Conservation (phyloP, 2,329 filamentous ascomycete genomes). For the Cladosporium oxysporum region DNA sequence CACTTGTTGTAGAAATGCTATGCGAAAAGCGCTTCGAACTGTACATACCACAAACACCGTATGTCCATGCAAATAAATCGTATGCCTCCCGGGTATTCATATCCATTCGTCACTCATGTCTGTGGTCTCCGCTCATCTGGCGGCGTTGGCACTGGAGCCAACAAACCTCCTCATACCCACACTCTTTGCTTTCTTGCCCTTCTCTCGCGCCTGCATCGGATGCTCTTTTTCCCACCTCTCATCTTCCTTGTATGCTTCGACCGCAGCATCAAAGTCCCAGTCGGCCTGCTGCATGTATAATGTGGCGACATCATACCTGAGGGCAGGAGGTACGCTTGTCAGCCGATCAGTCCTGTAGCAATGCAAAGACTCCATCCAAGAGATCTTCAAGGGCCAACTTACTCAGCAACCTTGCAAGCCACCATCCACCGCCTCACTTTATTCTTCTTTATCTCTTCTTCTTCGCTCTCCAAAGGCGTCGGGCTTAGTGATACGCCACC, state of each 20-base stretch:
- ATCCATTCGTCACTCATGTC: neutral
- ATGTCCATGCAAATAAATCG: neutral
- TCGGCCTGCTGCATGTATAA: slow-evolving; percentile 71
- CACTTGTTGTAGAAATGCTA: neutral
- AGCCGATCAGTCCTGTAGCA: slow-evolving; percentile 33
- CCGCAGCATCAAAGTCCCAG: slow-evolving; percentile 66
- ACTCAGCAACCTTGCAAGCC: slow-evolving; percentile 73
- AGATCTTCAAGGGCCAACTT: slow-evolving; percentile 39
- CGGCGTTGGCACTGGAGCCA: slow-evolving; percentile 23
- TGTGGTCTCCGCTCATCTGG: neutral
- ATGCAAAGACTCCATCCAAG: neutral
- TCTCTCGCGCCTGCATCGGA: slow-evolving; percentile 54
- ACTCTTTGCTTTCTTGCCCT: slow-evolving; percentile 47
- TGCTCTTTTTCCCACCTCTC: slow-evolving; percentile 74
- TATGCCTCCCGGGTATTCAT: slow-evolving; percentile 6
- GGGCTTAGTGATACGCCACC: slow-evolving; percentile 69
- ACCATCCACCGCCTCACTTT: slow-evolving; percentile 79
- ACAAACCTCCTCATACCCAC: slow-evolving; percentile 41
- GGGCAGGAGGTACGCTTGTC: slow-evolving; percentile 40
- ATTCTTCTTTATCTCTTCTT: slow-evolving; percentile 69
- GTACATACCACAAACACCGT: neutral
- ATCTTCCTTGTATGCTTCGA: slow-evolving; percentile 67
- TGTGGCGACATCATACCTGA: slow-evolving; percentile 67
- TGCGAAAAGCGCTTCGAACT: neutral
- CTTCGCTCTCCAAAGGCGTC: slow-evolving; percentile 70